Base-by-base conservation (phyloP, 1,284 basidiomycete genomes). In the Ustilago tritici region DNA sequence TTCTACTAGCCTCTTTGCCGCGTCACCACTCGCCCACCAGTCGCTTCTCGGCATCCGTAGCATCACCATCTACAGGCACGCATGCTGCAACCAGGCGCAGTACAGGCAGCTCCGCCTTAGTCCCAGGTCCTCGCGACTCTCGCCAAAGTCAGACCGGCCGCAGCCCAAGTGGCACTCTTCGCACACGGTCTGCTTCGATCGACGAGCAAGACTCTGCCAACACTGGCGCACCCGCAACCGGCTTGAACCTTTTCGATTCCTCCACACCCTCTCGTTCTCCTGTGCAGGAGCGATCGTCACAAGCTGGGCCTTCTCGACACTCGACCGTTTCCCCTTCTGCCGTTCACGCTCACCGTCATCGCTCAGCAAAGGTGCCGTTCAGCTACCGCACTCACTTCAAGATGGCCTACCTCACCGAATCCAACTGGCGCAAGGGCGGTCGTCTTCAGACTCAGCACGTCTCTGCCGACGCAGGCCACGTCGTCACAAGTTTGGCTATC, bases 401-500 rank as follows among this genome's bases (percentile, higher is more conserved):
- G 82, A 87, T 90, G 50, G 91, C 92, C 5, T 94, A 93, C 84
- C 88, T 91, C 17, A 93, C 92, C 61, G 83, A 93, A 84, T 90
- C 90, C 41, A 95, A 95, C 84, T 98, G 95, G 95, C 90, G 92
- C 11, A 89, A 89, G 50, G 93, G 93, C 2, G 95, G 95, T 3
- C 89, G 90, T 7, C 87, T 96, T 4, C 89, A 97, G 9, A 88
- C 91, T 9, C 92, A 95, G 82, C 90, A 92, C 56, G 90, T 92
- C 55, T 81, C 83, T 17, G 63, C 91, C 43, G 90, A 93, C 78
- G 89, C 89, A 53, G 92, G 91, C 10, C 67, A 79, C 46, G 92
- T 94, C 11, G 92, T 96, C 43, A 96, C 96, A 0, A 94, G 92
- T 3, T 89, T 97, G 28, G 93, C 94, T 1, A 89, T 98, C 69